Evolutionary conservation across 164 flowering plant species (phyloP), one percentile per base, ranked within the genome.

Genomic region (Aristolochia californica): DNA sequence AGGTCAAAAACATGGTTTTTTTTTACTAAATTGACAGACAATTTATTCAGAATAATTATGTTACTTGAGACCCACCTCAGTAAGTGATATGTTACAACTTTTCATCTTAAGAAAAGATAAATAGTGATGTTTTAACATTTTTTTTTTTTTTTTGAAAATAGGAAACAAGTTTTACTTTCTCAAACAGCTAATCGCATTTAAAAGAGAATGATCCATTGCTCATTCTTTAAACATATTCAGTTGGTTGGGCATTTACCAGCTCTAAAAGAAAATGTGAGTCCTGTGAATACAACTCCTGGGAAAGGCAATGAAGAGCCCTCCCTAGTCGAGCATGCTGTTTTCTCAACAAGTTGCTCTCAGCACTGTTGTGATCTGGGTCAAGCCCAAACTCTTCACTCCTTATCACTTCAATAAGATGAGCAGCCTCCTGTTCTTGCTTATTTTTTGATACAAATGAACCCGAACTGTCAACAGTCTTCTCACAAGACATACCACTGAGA

Each of bases 241-340:
- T 34, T 34, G 40, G 40, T 8, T 34, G 40, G 40, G 27, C 25
- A 66, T 80, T 74, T 70, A 90, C 97, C 76, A 94, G 81, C 76
- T 94, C 99, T 61, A 94, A 88, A 60, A 94, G 80, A 75, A 93
- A 87, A 76, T 94, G 99, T 45, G 99, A 94, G 79, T 94, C 99
- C 66, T 94, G 93, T 48, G 97, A 94, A 70, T 94, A 94, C 58
- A 94, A 70, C 65, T 90, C 96, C 57, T 85, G 88, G 2, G 99
- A 87, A 57, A 94, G 96, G 72, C 97, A 90, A 59, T 84, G 91
- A 58, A 94, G 87, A 18, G 97, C 96, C 74, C 96, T 80, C 55
- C 99, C 97, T 28, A 89, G 71, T 26, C 96, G 88, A 65, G 96
- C 96, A 84, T 94, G 99, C 67, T 94, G 99, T 79, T 90, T 94